Conservation (phyloP, 208 protist species). For the Trypanosoma melophagium region DNA sequence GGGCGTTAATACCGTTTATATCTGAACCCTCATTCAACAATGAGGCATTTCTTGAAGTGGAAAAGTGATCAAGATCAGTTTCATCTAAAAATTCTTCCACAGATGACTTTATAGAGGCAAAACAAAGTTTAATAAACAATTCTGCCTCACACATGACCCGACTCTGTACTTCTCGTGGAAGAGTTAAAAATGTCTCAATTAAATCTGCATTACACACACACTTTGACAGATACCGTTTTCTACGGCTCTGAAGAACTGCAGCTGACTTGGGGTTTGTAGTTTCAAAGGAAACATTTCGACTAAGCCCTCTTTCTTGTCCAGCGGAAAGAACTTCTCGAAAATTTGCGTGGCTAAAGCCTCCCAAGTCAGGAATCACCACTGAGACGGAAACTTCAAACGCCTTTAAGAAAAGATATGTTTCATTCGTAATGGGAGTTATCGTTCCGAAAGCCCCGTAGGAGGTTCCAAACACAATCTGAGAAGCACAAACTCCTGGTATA, state of each 20-base stretch:
- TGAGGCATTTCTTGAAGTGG: not conserved
- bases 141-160: conserved; percentile 6
- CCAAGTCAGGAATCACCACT: conserved; percentile 16
- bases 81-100: conserved; percentile 16
- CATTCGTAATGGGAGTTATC: conserved; percentile 46
- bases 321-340: conserved; percentile 51
- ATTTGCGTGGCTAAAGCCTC: conserved; percentile 40
- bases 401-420: conserved; percentile 56
- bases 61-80: conserved; percentile 12
- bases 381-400: conserved; percentile 51
- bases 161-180: conserved; percentile 2
- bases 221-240: conserved; percentile 18
- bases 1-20: conserved; percentile 14
- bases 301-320: conserved; percentile 54
- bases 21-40: not conserved
- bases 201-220: conserved; percentile 49
- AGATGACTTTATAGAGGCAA: conserved; percentile 1
- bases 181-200: conserved; percentile 42
- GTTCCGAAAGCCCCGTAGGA: conserved; percentile 74
- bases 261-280: conserved; percentile 12
- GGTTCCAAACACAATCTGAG: conserved; percentile 74
- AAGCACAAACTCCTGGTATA: conserved; percentile 43
- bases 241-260: conserved; percentile 15
- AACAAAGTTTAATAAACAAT: not conserved
- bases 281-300: conserved; percentile 45